phyloP scores from a whole-genome alignment of 23 red algal species.

The Agarophyton chilense region DNA sequence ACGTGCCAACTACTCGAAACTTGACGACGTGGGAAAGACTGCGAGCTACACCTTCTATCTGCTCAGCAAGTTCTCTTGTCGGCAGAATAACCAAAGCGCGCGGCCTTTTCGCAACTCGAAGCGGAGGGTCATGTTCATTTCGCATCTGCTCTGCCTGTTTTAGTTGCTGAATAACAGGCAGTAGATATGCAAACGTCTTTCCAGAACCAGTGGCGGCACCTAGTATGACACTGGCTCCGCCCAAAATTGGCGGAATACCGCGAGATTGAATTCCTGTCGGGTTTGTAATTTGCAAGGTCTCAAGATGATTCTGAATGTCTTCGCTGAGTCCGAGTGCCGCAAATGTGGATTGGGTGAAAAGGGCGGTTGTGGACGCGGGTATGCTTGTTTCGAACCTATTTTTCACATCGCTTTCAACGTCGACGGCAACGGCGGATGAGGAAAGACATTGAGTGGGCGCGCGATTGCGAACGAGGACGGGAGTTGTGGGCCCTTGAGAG shows the following conservation, averaged over 20 bases:
- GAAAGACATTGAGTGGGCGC: background rate
- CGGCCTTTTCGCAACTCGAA: constrained; percentile 59
- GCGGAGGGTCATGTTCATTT: constrained; percentile 1
- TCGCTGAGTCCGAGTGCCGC: constrained; percentile 54
- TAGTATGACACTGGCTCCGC: constrained; percentile 71
- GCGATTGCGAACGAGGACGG: background rate
- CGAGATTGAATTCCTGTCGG: constrained; percentile 84
- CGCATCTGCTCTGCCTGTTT: constrained; percentile 36
- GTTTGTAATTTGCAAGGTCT: constrained; percentile 10
- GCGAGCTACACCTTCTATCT: constrained; percentile 78
- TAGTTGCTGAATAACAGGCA: constrained; percentile 78
- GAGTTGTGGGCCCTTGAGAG: background rate
- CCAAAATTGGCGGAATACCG: constrained; percentile 62
- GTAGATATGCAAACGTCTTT: constrained; percentile 91
- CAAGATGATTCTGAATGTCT: constrained; percentile 28
- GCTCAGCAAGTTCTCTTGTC: constrained; percentile 93
- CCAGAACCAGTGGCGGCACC: constrained; percentile 94
- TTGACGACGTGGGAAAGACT: constrained; percentile 73
- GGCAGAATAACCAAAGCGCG: constrained; percentile 90
- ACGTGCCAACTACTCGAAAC: constrained; percentile 60
- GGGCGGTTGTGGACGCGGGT: constrained; percentile 9
- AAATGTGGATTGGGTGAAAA: constrained; percentile 45
- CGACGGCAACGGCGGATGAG: background rate
- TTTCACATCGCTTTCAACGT: background rate
- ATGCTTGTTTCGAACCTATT: background rate